Evolutionary conservation across 257 asterid species (phyloP).

Genomic region (Jaltomata sinuosa): DNA sequence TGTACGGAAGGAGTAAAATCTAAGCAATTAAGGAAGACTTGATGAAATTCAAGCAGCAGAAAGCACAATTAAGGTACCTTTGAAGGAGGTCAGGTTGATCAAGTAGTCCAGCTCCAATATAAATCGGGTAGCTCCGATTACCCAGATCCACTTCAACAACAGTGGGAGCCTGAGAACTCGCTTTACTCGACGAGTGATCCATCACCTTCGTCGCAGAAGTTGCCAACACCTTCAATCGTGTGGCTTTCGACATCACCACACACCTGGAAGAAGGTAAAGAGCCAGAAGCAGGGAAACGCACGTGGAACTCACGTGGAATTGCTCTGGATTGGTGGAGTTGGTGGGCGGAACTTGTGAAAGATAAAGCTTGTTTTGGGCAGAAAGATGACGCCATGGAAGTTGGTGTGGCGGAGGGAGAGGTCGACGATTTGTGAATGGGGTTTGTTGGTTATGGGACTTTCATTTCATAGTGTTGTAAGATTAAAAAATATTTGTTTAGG

Average conservation of each 20-base stretch:
- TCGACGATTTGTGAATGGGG: slow-evolving; percentile 18
- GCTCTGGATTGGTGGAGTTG: slow-evolving; percentile 15
- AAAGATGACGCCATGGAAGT: slow-evolving; percentile 26
- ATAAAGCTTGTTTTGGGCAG: slow-evolving; percentile 26
- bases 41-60: neutral
- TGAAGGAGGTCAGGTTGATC: slow-evolving; percentile 77
- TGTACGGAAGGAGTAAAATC: no score
- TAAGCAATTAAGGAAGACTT: neutral
- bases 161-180: slow-evolving; percentile 37
- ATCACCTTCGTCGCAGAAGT: slow-evolving; percentile 43
- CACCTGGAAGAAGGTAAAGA: slow-evolving; percentile 14
- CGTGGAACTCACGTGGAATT: slow-evolving; percentile 12
- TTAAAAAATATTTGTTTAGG: neutral
- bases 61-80: slow-evolving; percentile 24
- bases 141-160: slow-evolving; percentile 91
- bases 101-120: slow-evolving; percentile 90
- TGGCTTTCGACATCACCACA: slow-evolving; percentile 8
- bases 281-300: slow-evolving; percentile 32
- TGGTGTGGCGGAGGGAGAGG: neutral
- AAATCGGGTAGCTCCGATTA: slow-evolving; percentile 92
- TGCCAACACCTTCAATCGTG: slow-evolving; percentile 40
- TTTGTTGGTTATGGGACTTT: neutral
- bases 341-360: slow-evolving; percentile 19
- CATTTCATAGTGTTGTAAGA: neutral
- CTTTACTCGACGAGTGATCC: slow-evolving; percentile 45